Evolutionary conservation across 2,329 filamentous ascomycete species (phyloP).

Genomic region (Purpureocillium lavendulum): DNA sequence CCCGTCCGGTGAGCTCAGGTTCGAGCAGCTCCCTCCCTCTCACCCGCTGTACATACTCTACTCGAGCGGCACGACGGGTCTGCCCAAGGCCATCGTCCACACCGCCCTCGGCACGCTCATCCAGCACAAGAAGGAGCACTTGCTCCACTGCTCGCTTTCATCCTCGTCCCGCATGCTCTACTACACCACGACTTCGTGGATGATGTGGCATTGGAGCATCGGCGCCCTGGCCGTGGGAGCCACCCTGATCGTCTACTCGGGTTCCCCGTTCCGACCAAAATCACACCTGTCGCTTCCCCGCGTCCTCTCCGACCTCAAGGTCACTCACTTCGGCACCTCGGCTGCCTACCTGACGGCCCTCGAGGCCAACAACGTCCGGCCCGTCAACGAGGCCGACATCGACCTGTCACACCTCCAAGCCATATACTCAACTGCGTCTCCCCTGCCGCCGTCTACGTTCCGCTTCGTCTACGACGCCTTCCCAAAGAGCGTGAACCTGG

Average conservation of each 20-base stretch:
- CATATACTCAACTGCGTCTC: constrained; percentile 91
- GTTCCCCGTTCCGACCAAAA: constrained; percentile 76
- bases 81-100: constrained; percentile 92
- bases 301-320: constrained; percentile 69
- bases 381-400: constrained; percentile 42
- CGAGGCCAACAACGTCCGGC: constrained; percentile 64
- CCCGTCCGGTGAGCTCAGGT: constrained; percentile 42
- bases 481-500: constrained; percentile 72
- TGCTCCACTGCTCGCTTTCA: constrained; percentile 74
- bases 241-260: constrained; percentile 82
- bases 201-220: constrained; percentile 99
- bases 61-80: constrained; percentile 78
- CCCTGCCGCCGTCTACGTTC: constrained; percentile 88
- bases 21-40: constrained; percentile 72
- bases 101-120: constrained; percentile 82
- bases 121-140: constrained; percentile 96
- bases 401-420: constrained; percentile 62
- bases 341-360: constrained; percentile 89
- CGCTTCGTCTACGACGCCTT: constrained; percentile 81
- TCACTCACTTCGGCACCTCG: constrained; percentile 92
- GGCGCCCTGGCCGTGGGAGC: constrained; percentile 76
- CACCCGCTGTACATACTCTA: constrained; percentile 93
- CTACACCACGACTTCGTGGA: constrained; percentile 94
- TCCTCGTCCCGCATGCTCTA: constrained; percentile 73
- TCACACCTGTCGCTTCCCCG: constrained; percentile 75